Evolutionary conservation across 306 rosid genomes (phyloP), one percentile per base, ranked within the genome.

Genomic region (Pyrus bretschneideri): DNA sequence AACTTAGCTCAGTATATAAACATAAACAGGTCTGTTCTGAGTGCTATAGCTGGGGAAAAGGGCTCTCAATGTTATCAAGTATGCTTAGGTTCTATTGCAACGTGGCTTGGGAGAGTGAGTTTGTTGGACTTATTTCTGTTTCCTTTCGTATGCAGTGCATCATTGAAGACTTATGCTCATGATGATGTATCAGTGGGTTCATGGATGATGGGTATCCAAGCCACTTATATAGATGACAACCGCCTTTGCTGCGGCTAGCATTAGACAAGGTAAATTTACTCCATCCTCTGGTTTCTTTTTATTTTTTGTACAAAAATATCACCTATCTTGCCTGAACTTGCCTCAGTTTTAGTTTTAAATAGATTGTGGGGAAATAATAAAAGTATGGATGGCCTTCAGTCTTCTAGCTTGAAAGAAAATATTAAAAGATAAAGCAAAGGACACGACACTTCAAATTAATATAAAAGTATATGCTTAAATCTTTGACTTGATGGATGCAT

Each of bases 131-230:
- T 18, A 19, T 44, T 75, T 70, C 67, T 15, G 55, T 79, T 67
- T 85, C 9, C 27, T 66, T 52, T 11, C 38, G 10, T 80, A 40
- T 86, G 79, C 83, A 96, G 98, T 81, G 99, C 83, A 38, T 96
- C 99, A 76, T 87, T 96, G 75, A 96, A 92, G 90, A 80, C 96
- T 54, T 96, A 89, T 65, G 99, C 97, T 70, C 86, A 82, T 65
- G 99, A 96, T 57, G 99, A 96, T 86, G 81, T 88, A 66, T 91
- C 99, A 27, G 75, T 92, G 83, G 99, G 99, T 17, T 89, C 99
- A 35, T 92, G 99, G 99, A 96, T 96, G 99, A 91, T 96, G 96
- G 99, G 99, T 27, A 35, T 96, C 77, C 93, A 89, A 83, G 80
- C 97, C 72, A 91, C 96, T 19, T 90, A 92, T 77, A 96, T 89